Evolutionary conservation across 2,329 filamentous ascomycete species (phyloP).

Genomic region (Beauveria scarabaeidicola): DNA sequence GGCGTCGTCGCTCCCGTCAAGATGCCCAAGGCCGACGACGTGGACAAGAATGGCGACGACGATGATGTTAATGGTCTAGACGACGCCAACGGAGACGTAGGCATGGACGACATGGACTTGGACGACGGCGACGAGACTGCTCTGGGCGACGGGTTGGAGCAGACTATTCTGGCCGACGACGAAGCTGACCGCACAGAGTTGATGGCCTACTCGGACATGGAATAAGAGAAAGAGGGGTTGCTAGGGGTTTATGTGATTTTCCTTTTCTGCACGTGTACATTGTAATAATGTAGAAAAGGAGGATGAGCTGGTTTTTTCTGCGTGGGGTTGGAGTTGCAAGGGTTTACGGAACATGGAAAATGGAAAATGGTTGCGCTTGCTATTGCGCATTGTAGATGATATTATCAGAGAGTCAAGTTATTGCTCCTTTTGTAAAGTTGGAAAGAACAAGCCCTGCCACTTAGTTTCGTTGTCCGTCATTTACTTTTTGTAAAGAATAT

Average conservation of each 20-base stretch:
- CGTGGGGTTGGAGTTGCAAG: not conserved
- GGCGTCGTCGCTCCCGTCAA: constrained; percentile 42
- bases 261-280: constrained; percentile 1
- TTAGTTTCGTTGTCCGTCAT: no score
- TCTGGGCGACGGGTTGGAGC: constrained; percentile 21
- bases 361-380: not conserved
- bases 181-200: constrained; percentile 34
- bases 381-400: not conserved
- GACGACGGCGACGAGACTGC: constrained; percentile 28
- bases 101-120: constrained; percentile 34
- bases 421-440: not conserved
- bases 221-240: constrained; percentile 15
- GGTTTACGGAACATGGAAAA: not conserved
- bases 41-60: constrained; percentile 12
- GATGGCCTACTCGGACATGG: constrained; percentile 28
- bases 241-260: not conserved
- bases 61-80: constrained; percentile 21
- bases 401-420: not conserved
- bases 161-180: constrained; percentile 34
- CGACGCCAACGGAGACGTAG: constrained; percentile 31
- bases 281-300: constrained; percentile 6
- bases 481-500: no score
- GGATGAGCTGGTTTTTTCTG: not conserved
- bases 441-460: not conserved
- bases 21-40: constrained; percentile 21